These are phyloP conservation scores for cucumber (Cucumis sativus) DNA, from an alignment of 306 rosid genomes.

Conservation along the genomic window Cucumber_9930_V3 NC_026659.2:31073501-31074000, in stretches of 20 bases:
- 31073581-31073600: not conserved
- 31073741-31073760: not conserved
- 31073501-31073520: not conserved
- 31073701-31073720: not conserved
- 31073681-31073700: not conserved
- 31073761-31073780: not conserved
- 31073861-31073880: too few species aligned
- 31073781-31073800: not conserved
- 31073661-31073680: not conserved
- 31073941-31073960: not conserved
- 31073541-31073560: not conserved
- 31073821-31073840: too few species aligned
- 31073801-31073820: not conserved
- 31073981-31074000: too few species aligned
- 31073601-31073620: not conserved
- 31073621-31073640: not conserved
- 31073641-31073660: not conserved
- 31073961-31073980: too few species aligned
- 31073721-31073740: not conserved
- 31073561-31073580: not conserved
- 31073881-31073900: not conserved
- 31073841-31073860: too few species aligned
- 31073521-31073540: not conserved
- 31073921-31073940: not conserved
- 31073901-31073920: too few species aligned